A percentile compares a stretch with the other conserved stretches of the same genome.
Evolutionary conservation across 1,139 yeast species (phyloP).

Genomic region (Entelexis sorbosivorans): DNA sequence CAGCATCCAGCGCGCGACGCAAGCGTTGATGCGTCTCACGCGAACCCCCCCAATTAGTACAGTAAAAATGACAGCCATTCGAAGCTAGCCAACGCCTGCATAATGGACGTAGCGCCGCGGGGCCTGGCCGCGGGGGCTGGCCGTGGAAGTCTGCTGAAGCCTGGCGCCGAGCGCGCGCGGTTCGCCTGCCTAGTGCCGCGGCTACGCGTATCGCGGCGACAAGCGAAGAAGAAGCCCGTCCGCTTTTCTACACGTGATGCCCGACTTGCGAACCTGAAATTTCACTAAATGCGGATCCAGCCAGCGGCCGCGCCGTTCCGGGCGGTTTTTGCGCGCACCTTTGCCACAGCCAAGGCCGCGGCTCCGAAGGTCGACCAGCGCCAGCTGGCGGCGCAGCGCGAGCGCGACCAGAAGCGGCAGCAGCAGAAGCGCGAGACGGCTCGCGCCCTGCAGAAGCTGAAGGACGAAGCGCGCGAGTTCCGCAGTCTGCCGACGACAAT

Average conservation of each 20-base stretch:
- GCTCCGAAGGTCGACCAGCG: conserved; percentile 28
- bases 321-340: conserved; percentile 10
- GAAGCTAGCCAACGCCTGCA: too few species aligned
- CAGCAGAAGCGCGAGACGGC: conserved; percentile 25
- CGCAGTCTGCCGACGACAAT: conserved; percentile 46
- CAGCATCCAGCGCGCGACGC: too few species aligned
- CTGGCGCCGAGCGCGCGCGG: too few species aligned
- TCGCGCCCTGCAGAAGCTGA: conserved; percentile 22
- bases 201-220: neutral
- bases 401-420: conserved; percentile 26
- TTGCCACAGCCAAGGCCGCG: conserved; percentile 22
- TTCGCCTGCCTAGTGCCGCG: too few species aligned
- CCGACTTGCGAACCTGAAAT: neutral
- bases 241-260: neutral
- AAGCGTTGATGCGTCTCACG: too few species aligned
- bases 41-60: too few species aligned
- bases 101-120: too few species aligned
- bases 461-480: conserved; percentile 24
- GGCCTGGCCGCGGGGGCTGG: too few species aligned
- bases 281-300: conserved; percentile 2
- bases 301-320: conserved; percentile 3
- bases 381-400: conserved; percentile 29
- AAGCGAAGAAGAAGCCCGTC: neutral
- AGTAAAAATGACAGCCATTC: too few species aligned
- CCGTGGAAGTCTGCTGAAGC: too few species aligned